Evolutionary conservation across 2,329 filamentous ascomycete species (phyloP), one percentile per base, ranked within the genome.

Genomic region (Diaporthe velutina): DNA sequence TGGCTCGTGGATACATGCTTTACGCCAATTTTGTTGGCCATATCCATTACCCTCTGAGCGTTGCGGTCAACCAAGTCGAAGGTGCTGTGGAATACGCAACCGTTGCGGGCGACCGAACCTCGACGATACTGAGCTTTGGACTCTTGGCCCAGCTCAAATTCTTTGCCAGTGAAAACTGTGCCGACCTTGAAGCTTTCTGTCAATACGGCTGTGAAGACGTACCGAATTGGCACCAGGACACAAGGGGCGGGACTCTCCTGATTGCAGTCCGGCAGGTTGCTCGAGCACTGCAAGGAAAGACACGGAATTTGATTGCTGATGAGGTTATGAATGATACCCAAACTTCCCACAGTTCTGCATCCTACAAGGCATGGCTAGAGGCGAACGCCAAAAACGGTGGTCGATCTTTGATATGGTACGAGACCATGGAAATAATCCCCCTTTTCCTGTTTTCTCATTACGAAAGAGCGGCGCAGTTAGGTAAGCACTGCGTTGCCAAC

Each of bases 241-340:
- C 93, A 1, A 88, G 93, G 74, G 94, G 94, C 22, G 94, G 94
- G 3, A 91, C 91, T 0, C 85, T 95, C 70, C 84, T 96, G 9
- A 90, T 93, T 75, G 88, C 90, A 3, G 86, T 93, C 4, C 86
- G 92, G 67, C 94, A 96, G 80, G 88, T 90, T 33, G 90, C 88
- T 68, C 90, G 93, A 66, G 93, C 94, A 30, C 83, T 96, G 28
- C 93, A 95, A 80, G 94, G 94, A 71, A 96, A 95, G 82, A 96
- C 94, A 0, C 83, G 83, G 15, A 83, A 83, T 3, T 82, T 84
- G 15, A 84, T 88, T 13, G 83, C 91, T 0, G 79, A 86, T 0
- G 85, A 88, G 25, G 86, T 95, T 15, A 89, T 96, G 85, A 90
- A 87, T 54, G 94, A 96, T 77, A 86, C 90, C n/a, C 86, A 90